Percentiles rank a stretch among this genome's conserved stretches.
phyloP scores from a whole-genome alignment of 106 monocot genomes.

The Iris macrosiphon region DNA sequence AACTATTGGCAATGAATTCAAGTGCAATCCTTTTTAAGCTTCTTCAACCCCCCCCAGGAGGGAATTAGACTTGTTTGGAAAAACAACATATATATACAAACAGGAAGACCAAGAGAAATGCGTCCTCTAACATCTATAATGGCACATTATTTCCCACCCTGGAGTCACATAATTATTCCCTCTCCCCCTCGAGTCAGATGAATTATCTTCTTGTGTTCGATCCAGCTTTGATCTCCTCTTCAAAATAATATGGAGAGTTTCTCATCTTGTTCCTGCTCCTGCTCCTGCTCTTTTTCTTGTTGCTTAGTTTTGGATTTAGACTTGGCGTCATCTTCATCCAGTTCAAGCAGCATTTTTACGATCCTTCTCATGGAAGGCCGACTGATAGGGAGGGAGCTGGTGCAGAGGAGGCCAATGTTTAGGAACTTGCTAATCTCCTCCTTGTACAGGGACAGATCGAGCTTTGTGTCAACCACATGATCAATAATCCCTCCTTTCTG shows the following conservation, averaged over 20 bases:
- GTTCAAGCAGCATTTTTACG: slow-evolving; percentile 69
- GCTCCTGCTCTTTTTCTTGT: not conserved
- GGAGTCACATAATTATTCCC: too few species aligned
- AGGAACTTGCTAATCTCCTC: slow-evolving; percentile 57
- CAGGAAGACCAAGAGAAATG: too few species aligned
- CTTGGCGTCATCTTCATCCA: not conserved
- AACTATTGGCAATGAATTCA: too few species aligned
- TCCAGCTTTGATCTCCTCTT: too few species aligned
- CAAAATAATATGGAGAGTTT: slow-evolving; percentile 9
- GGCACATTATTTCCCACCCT: too few species aligned
- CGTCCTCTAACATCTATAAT: too few species aligned
- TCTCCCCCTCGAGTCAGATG: too few species aligned
- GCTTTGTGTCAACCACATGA: slow-evolving; percentile 48
- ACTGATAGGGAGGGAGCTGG: slow-evolving; percentile 73
- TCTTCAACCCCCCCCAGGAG: too few species aligned
- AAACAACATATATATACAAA: too few species aligned
- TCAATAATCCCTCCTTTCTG: slow-evolving; percentile 58
- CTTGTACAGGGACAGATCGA: slow-evolving; percentile 27
- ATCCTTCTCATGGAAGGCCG: slow-evolving; percentile 73
- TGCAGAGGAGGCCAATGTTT: slow-evolving; percentile 60
- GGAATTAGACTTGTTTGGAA: too few species aligned
- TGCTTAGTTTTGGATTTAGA: slow-evolving; percentile 3
- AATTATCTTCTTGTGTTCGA: too few species aligned
- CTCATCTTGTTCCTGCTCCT: not conserved
- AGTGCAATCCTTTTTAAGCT: too few species aligned